Conservation (phyloP, 2,329 filamentous ascomycete species). For the Chrysoporthe puriensis region DNA sequence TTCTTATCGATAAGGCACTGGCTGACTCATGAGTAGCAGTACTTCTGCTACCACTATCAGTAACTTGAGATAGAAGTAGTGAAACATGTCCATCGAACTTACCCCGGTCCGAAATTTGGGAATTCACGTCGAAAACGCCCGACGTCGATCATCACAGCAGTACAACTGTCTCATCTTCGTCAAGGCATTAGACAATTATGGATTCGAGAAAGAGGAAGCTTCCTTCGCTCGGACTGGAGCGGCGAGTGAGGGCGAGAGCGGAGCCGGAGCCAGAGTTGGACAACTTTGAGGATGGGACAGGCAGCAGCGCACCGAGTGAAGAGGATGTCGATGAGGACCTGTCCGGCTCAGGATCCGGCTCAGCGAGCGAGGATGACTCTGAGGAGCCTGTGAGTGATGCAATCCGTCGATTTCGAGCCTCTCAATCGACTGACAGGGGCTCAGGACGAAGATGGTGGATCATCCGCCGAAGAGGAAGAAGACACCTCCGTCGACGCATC, state of each 20-base stretch:
- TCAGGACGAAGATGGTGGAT: constrained; percentile 39
- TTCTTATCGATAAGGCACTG: constrained; percentile 24
- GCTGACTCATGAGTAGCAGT: constrained; percentile 7
- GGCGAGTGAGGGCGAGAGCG: constrained; percentile 48
- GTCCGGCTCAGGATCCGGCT: constrained; percentile 13
- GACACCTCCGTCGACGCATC: constrained; percentile 51
- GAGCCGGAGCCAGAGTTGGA: constrained; percentile 50
- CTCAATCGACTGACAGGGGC: background rate
- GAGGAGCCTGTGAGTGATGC: constrained; percentile 12
- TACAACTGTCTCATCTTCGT: background rate
- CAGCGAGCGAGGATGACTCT: constrained; percentile 9
- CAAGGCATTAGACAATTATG: constrained; percentile 35
- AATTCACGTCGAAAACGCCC: background rate
- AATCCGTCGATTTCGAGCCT: background rate
- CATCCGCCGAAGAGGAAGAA: constrained; percentile 40
- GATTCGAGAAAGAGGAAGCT: constrained; percentile 47
- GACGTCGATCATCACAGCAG: background rate
- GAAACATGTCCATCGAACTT: constrained; percentile 11
- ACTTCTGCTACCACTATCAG: background rate
- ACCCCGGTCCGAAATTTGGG: constrained; percentile 13
- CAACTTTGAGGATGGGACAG: constrained; percentile 37
- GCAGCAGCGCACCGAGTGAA: constrained; percentile 33
- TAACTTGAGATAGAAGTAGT: background rate
- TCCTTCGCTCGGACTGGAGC: constrained; percentile 42
- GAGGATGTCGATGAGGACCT: constrained; percentile 29